phyloP scores from a whole-genome alignment of 2,329 filamentous ascomycete genomes.

The Aphanocladium album region DNA sequence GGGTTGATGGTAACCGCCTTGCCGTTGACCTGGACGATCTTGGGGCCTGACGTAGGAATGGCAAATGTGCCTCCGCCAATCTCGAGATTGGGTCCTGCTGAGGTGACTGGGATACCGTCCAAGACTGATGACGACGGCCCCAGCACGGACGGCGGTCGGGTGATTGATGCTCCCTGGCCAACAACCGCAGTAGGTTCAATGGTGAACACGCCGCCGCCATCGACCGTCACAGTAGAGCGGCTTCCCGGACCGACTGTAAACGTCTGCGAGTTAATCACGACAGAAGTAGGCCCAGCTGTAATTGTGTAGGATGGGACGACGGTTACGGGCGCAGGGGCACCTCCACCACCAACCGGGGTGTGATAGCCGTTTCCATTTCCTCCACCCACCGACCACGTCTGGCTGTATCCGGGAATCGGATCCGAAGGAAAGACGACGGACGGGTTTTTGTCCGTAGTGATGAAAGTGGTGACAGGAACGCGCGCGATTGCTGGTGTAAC shows the following conservation, averaged over 20 bases:
- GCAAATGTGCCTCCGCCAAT: conserved; percentile 40
- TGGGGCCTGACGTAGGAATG: conserved; percentile 30
- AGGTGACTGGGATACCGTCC: conserved; percentile 34
- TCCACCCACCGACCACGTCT: conserved; percentile 5
- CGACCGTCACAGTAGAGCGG: conserved; percentile 39
- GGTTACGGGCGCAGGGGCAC: conserved; percentile 5
- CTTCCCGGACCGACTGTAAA: conserved; percentile 32
- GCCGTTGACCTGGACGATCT: conserved; percentile 29
- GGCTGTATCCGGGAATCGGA: conserved; percentile 16
- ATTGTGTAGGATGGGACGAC: conserved; percentile 31
- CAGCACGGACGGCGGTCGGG: conserved; percentile 31
- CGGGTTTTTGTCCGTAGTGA: conserved; percentile 53
- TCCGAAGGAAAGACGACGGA: conserved; percentile 40
- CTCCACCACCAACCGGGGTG: not conserved
- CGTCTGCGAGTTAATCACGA: conserved; percentile 44
- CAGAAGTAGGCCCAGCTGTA: conserved; percentile 38
- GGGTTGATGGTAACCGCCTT: conserved; percentile 31
- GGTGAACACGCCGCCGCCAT: conserved; percentile 38
- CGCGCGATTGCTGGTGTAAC: not conserved
- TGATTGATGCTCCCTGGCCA: conserved; percentile 40
- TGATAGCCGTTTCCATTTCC: not conserved
- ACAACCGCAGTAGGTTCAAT: conserved; percentile 43
- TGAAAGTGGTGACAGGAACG: conserved; percentile 35
- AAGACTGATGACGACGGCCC: conserved; percentile 32
- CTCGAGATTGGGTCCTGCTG: conserved; percentile 36